Evolutionary conservation across 805 yeast genomes (phyloP).

Genomic region (Wickerhamiella sorbophila): DNA sequence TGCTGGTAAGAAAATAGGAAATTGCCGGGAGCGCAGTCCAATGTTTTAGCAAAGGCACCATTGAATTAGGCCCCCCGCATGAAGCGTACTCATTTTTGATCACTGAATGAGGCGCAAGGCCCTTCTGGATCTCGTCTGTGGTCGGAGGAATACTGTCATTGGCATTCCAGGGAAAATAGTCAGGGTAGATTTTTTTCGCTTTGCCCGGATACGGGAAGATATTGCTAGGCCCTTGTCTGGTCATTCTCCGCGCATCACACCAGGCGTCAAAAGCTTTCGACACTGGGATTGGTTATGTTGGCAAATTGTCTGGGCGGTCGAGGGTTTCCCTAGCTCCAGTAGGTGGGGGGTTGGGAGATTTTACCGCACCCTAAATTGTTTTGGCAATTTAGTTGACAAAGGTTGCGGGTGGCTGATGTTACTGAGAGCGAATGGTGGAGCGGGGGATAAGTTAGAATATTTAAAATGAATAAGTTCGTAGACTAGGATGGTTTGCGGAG

Average conservation of each 20-base stretch:
- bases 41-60: conserved; percentile 29
- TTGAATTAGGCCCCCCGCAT: conserved; percentile 38
- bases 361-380: too few relatives aligned
- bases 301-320: too few relatives aligned
- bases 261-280: too few relatives aligned
- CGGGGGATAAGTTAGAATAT: too few relatives aligned
- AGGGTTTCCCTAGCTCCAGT: too few relatives aligned
- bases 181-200: conserved; percentile 38
- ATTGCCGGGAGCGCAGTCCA: conserved; percentile 35
- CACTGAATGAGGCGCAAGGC: conserved; percentile 48
- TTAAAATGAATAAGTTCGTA: too few relatives aligned
- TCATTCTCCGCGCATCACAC: neutral
- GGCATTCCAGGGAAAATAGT: conserved; percentile 58
- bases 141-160: conserved; percentile 30
- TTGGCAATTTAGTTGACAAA: too few relatives aligned
- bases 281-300: too few relatives aligned
- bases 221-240: conserved; percentile 20
- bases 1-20: conserved; percentile 32
- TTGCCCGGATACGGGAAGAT: conserved; percentile 24
- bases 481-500: too few relatives aligned
- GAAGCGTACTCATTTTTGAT: conserved; percentile 55
- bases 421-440: too few relatives aligned
- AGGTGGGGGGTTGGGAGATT: too few relatives aligned
- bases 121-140: conserved; percentile 48
- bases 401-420: too few relatives aligned